Percentiles rank a stretch among this genome's conserved stretches.
phyloP scores from a whole-genome alignment of 495 filamentous ascomycete species.

The Talaromyces thailandensis region DNA sequence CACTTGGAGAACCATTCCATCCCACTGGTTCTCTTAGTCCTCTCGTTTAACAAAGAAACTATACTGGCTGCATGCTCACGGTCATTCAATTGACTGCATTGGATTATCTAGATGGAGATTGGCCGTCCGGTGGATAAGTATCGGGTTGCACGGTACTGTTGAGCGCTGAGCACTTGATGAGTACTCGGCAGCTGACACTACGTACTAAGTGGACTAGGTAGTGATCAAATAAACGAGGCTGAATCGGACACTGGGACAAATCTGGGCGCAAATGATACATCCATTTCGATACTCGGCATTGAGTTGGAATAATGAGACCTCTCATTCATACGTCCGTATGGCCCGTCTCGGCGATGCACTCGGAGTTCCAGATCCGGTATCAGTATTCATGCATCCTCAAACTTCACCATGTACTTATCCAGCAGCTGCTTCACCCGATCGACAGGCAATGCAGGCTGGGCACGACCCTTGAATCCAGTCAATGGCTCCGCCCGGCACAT shows the following conservation, averaged over 20 bases:
- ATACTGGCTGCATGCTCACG: neutral
- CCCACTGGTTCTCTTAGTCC: conserved; percentile 32
- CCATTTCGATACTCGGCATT: neutral
- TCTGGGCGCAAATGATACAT: neutral
- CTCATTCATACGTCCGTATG: neutral
- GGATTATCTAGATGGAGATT: neutral
- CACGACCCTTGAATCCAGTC: neutral
- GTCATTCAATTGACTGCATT: neutral
- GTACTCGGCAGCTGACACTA: neutral
- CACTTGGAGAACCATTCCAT: conserved; percentile 42
- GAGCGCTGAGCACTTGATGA: neutral
- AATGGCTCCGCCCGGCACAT: neutral
- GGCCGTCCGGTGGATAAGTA: neutral
- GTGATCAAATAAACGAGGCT: neutral
- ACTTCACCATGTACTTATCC: neutral
- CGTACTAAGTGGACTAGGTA: neutral
- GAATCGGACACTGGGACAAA: neutral
- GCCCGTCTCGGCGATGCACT: neutral
- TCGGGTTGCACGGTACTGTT: neutral
- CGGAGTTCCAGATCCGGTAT: neutral
- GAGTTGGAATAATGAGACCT: neutral
- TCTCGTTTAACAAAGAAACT: neutral
- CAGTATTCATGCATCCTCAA: neutral
- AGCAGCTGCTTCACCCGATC: conserved; percentile 2
- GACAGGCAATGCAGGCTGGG: neutral